These are phyloP conservation scores for Teratosphaeria pseudoeucalypti DNA, from an alignment of 2,329 filamentous ascomycete species.

Conservation along the genomic window DNA sequence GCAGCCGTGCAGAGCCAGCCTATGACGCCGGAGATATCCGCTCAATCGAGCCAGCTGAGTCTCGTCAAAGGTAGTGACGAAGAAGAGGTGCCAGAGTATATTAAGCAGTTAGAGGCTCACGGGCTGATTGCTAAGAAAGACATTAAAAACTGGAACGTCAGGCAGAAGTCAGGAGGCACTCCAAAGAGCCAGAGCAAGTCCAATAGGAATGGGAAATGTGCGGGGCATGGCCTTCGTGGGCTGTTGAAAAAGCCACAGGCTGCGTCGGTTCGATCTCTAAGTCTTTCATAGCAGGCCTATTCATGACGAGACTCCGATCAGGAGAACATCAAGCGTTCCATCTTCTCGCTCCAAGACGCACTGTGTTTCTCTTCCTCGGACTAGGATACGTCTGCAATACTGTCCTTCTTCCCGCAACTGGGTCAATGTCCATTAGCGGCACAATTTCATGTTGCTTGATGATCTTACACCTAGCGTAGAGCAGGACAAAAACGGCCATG, in stretches of 20 bases:
- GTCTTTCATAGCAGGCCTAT: neutral
- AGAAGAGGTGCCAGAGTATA: neutral
- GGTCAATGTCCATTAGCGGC: conserved; percentile 30
- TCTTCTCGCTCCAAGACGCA: neutral
- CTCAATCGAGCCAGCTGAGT: neutral
- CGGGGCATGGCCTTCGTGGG: neutral
- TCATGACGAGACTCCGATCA: neutral
- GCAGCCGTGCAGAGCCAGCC: neutral
- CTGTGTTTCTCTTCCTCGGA: neutral
- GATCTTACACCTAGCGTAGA: conserved; percentile 52
- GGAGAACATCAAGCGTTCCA: neutral
- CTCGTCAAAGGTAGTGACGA: neutral
- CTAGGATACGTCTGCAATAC: neutral
- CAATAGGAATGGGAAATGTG: neutral
- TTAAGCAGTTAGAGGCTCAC: neutral
- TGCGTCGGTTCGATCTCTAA: neutral
- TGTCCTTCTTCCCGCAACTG: conserved; percentile 12
- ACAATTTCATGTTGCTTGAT: conserved; percentile 29
- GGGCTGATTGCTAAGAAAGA: neutral
- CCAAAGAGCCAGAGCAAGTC: neutral
- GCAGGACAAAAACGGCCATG: conserved; percentile 50
- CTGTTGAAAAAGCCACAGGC: neutral
- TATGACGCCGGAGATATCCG: neutral
- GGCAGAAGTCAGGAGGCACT: neutral
- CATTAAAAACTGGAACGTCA: neutral